Base-by-base conservation (phyloP, 1,139 yeast species). In the Kodamaea plutei region DNA sequence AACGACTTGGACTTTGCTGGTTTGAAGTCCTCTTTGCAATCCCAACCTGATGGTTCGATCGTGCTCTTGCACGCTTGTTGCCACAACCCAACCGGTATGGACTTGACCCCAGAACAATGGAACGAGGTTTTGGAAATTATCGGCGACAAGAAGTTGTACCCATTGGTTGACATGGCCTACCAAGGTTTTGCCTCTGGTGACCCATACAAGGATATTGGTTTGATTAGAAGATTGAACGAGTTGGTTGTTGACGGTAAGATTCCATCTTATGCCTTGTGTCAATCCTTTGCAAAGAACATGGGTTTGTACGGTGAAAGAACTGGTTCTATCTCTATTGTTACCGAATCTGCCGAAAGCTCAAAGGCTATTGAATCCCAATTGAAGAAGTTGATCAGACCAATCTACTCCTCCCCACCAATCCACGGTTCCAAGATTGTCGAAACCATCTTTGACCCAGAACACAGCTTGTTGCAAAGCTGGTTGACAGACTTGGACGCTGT, bases 231-330 rank as follows among this genome's bases (percentile, higher is more conserved):
- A 52, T 58, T 73, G 52, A 69, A 69, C 53, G 61, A 64, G 41
- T 63, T 68, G 50, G 75, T 70, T 11, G 69, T 56, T 23, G 58
- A 57, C 33, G 73, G 72, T 36, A 58, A 63, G 45, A 53, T 73
- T 36, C 55, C 76, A 41, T 73, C 82, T 31, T 60, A 80, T 43
- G 71, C 84, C 32, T 67, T 85, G 38, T 84, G 95, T 56, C 96
- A 87, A 64, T 87, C 96, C 2, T 89, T 89, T 62, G 95, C 97
- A 44, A 89, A 89, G 64, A 89, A 89, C 68, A 84, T 91, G 91
- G 98, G 98, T 20, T 74, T 89, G 38, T 88, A 91, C 58, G 95
- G 96, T 46, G 96, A 91, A 67, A 79, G 97, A 58, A 88, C 88
- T 28, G 96, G 97, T 8, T 84, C 94, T n/a, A 67, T 89, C 32